Base-by-base conservation (phyloP, 768 basidiomycete genomes). In the Pisolithus microcarpus region DNA sequence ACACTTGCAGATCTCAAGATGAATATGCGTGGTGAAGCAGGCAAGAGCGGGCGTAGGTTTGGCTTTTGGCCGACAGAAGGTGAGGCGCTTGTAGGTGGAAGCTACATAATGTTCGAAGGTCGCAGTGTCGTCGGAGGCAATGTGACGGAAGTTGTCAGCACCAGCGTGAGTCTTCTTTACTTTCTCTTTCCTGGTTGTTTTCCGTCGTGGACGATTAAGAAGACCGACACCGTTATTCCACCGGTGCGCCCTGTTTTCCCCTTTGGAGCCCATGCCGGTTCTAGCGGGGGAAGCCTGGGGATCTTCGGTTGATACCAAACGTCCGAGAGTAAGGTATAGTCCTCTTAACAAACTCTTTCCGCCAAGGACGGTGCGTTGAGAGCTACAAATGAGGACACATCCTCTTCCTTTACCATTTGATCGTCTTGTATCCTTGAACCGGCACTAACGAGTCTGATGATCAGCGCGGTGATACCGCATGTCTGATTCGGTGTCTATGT, bases 301-400 rank as follows among this genome's bases (percentile, higher is more conserved):
- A 47, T 69, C 70, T 78, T 74, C 76, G 88, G 87, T 86, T 83
- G 94, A 98, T 98, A 94, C 92, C 85, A 87, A 71, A 57, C 78
- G 87, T 90, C 94, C 94, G 64, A 96, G 61, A 95, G 71, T 43
- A 72, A 85, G 39, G 54, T 58, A 38, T 55, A 71, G 62, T 11
- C 34, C 81, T 80, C 77, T 74, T 75, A 79, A 91, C 94, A 91
- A 94, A 93, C 91, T 84, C 86, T 80, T 82, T 70, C 73, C 75
- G 75, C 61, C 61, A 70, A 90, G 87, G 76, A 71, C 59, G 62
- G 80, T 75, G 76, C 79, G 75, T 65, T 76, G 81, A 79, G 87
- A 81, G 92, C 94, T 97, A 97, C 94, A 75, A 73, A 78, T 75
- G 84, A 80, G 85, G 70, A 71, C 70, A 96, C 85, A 97, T 75